Conservation (phyloP, 208 protist genomes). For the Wallacemonas sp. region DNA sequence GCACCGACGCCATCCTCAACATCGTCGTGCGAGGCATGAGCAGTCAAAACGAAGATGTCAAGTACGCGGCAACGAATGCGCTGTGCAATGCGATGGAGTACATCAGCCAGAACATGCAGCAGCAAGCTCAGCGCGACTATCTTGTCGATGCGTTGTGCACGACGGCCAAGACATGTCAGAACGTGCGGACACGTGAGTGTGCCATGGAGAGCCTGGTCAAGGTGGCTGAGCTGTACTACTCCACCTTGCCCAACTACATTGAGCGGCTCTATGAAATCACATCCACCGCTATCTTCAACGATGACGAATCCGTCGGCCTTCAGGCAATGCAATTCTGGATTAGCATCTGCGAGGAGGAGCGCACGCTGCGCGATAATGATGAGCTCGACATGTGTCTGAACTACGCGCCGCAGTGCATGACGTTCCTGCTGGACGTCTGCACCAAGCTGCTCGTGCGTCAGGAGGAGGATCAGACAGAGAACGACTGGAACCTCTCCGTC, state of each 20-base stretch:
- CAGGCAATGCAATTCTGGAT: slow-evolving; percentile 98
- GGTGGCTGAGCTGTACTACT: slow-evolving; percentile 96
- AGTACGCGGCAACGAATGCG: slow-evolving; percentile 90
- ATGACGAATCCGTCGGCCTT: slow-evolving; percentile 89
- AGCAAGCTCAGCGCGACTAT: slow-evolving; percentile 85
- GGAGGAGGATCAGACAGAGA: slow-evolving; percentile 92
- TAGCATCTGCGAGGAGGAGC: slow-evolving; percentile 95
- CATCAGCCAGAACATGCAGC: slow-evolving; percentile 93
- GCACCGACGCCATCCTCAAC: slow-evolving; percentile 89
- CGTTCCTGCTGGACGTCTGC: slow-evolving; percentile 87
- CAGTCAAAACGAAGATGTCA: slow-evolving; percentile 73
- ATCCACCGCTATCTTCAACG: slow-evolving; percentile 82
- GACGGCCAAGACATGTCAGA: slow-evolving; percentile 31
- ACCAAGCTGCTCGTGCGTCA: slow-evolving; percentile 87
- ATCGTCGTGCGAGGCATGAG: slow-evolving; percentile 90
- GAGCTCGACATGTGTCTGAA: slow-evolving; percentile 46
- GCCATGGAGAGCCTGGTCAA: slow-evolving; percentile 95
- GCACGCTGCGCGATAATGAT: slow-evolving; percentile 67
- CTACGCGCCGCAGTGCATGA: slow-evolving; percentile 84
- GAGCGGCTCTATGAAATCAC: slow-evolving; percentile 87
- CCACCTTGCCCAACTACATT: slow-evolving; percentile 93
- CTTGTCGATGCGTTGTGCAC: slow-evolving; percentile 92
- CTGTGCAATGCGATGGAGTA: slow-evolving; percentile 96
- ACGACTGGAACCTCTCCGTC: slow-evolving; percentile 94
- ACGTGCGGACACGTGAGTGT: slow-evolving; percentile 61